Percentiles rank a stretch among this genome's conserved stretches.
These are phyloP conservation scores for California macrophylla DNA, from an alignment of 441 rosid genomes.

Conservation along the genomic window DNA sequence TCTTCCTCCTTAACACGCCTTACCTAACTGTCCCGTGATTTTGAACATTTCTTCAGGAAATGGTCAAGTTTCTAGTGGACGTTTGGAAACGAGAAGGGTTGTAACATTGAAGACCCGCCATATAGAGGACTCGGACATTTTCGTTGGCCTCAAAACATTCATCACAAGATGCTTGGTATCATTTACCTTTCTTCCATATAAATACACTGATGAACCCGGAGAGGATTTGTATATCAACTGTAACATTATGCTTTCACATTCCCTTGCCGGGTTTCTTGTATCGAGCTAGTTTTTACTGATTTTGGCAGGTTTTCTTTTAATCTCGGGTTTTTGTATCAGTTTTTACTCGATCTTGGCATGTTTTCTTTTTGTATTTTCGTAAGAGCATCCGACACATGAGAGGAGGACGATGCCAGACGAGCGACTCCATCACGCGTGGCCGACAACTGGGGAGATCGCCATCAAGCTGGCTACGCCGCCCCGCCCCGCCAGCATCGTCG, in stretches of 20 bases:
- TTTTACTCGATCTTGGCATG: no score
- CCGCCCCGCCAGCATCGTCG: no score
- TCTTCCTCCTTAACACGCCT: background rate
- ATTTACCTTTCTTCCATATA: constrained; percentile 15
- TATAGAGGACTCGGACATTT: constrained; percentile 12
- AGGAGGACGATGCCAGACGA: no score
- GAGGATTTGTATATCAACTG: constrained; percentile 18
- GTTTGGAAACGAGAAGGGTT: constrained; percentile 82
- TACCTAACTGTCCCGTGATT: background rate
- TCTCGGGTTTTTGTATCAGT: no score
- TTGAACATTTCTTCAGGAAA: constrained; percentile 43
- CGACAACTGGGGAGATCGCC: no score
- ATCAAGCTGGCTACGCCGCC: no score
- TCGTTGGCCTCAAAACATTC: constrained; percentile 13
- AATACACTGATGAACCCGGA: constrained; percentile 16
- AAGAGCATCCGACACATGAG: no score
- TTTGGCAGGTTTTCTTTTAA: no score
- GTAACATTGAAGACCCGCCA: constrained; percentile 42
- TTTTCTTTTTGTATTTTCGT: no score
- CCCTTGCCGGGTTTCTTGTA: constrained; percentile 10
- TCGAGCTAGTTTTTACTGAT: background rate
- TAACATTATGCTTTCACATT: constrained; percentile 20
- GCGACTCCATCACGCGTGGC: no score
- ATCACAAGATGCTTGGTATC: constrained; percentile 4
- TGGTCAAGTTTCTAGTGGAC: constrained; percentile 86